Evolutionary conservation across 75 land plant genomes (phyloP), one percentile per base, ranked within the genome.

Genomic region (Cryptomeria japonica): DNA sequence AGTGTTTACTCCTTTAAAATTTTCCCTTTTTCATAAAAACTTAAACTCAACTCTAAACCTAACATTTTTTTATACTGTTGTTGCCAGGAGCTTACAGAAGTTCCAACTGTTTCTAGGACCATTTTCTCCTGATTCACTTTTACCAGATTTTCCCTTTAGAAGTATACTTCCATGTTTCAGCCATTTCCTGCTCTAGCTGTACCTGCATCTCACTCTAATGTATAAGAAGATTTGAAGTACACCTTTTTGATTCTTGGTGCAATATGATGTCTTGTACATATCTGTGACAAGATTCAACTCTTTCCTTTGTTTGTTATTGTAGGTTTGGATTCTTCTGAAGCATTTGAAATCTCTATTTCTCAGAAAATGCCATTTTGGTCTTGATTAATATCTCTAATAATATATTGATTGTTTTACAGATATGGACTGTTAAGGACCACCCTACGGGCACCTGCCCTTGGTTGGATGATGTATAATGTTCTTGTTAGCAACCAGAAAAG

Each of bases 381-480:
- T 44, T 28, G 3, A 82, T 46, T 25, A 79, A 79, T 79, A 25
- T 79, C 82, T 79, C 82, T 79, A 79, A 79, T 9, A 79, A 46
- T 3, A 42, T 3, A 46, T 28, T 82, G 84, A 4, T 82, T 82
- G 39, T 86, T 73, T 85, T 38, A 34, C 89, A 97, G 99, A 87
- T 97, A 97, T 87, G 95, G 94, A 37, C 85, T 97, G 7, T 89
- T 97, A 5, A 89, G 98, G 68, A 93, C 93, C n/a, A 92, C 96
- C 10, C 90, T 97, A 38, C 90, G 94, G 86, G 92, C 99, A 1
- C 97, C 99, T 44, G 99, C 95, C 56, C 88, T 97, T 7, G 99
- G 99, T 19, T 96, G 97, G 99, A 96, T 97, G 91, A 93, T 97
- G 96, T 97, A 97, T 88, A 97, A 97, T 68, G 88, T 94, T 77